Conservation (phyloP, 2,329 filamentous ascomycete genomes). For the Cryphonectria radicalis region DNA sequence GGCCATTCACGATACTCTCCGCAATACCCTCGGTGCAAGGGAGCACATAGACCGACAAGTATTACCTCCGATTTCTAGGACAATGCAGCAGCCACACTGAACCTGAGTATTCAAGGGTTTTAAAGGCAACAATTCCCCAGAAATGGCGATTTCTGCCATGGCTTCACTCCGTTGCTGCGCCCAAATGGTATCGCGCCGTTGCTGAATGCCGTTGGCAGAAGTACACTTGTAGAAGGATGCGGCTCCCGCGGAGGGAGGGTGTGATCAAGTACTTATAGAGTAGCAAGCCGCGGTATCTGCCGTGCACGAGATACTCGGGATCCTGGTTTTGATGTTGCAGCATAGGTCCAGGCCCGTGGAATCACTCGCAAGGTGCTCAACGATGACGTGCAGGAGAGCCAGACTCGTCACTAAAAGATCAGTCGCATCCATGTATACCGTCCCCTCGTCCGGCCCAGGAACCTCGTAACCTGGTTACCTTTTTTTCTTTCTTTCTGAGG, state of each 20-base stretch:
- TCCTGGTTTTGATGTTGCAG: slow-evolving; percentile 15
- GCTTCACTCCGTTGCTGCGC: slow-evolving; percentile 6
- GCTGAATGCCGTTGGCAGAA: slow-evolving; percentile 8
- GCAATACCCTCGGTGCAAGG: background rate
- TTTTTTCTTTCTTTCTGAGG: background rate
- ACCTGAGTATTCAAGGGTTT: slow-evolving; percentile 12
- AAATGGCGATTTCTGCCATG: slow-evolving; percentile 4
- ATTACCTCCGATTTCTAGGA: background rate
- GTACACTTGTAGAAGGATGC: slow-evolving; percentile 13
- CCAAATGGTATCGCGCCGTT: slow-evolving; percentile 6
- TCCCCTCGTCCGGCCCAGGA: background rate
- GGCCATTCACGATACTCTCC: background rate
- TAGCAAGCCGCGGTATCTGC: background rate
- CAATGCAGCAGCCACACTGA: background rate
- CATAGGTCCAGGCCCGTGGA: slow-evolving; percentile 11
- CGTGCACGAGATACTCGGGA: slow-evolving; percentile 15
- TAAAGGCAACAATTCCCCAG: slow-evolving; percentile 11
- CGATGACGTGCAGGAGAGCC: background rate
- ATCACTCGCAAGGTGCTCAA: background rate
- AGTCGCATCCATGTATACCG: background rate
- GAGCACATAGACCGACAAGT: background rate
- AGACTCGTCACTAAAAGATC: background rate
- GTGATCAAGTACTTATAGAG: background rate
- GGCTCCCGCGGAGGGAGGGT: background rate
- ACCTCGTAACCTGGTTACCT: background rate